Base-by-base conservation (phyloP, 148 eudicot species). In the Polygonum maritimum region DNA sequence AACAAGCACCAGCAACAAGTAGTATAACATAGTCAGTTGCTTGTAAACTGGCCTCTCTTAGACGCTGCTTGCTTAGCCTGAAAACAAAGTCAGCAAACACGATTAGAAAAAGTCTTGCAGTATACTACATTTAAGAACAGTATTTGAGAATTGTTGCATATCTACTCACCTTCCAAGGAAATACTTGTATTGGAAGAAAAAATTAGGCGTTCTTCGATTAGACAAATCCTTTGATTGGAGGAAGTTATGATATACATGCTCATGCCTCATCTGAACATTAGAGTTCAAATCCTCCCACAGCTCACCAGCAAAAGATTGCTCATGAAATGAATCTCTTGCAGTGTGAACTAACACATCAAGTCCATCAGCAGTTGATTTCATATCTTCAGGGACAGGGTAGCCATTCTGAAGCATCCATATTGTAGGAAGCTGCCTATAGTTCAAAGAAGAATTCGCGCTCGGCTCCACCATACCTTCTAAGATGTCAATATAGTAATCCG, bases 31-130 rank as follows among this genome's bases (percentile, higher is more conserved):
- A 85, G 52, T 85, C 87, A 19, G 77, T 74, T 13, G 85, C 79
- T 80, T 82, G 87, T 74, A 82, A 54, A 45, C 79, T 79, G 41
- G 85, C 85, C 80, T 85, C 85, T 41, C 87, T 78, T 8, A 82
- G 65, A 18, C 85, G 70, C 69, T 85, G 87, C 76, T 82, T 85
- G 47, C 80, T 72, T 31, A 79, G 39, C 78, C 87, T 84, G 76
- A 4, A 40, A 47, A 72, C 12, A 44, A 72, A 67, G 71, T 18
- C 60, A 54, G 12, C 8, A 21, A 72, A 31, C 52, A 72, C 19
- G 35, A 45, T 15, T 5, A 65, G 3, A 15, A 49, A 15, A 49
- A 49, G 54, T 49, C 18, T 49, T 15, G 35, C 35, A 26, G 8
- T 26, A 15, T 26, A 65, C 1, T 26, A 12, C 11, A 7, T 62